phyloP scores from a whole-genome alignment of 2,329 filamentous ascomycete genomes.

The Zymoseptoria tritici region DNA sequence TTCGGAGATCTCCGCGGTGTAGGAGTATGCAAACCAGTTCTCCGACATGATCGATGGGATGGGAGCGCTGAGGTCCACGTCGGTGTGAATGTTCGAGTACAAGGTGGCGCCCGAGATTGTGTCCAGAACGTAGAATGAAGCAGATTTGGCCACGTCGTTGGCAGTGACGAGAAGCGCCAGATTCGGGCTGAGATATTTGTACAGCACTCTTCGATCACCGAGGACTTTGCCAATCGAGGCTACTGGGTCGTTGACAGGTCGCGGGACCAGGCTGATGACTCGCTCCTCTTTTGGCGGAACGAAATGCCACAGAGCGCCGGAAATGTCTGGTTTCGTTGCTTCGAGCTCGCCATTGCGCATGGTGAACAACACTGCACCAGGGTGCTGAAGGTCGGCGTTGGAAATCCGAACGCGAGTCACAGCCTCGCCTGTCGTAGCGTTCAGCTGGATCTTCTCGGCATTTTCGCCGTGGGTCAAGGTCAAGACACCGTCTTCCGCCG shows the following conservation, averaged over 20 bases:
- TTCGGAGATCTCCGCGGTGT: constrained; percentile 49
- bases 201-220: constrained; percentile 83
- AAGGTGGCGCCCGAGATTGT: constrained; percentile 77
- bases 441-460: constrained; percentile 48
- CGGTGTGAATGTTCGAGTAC: constrained; percentile 60
- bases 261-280: constrained; percentile 60
- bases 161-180: constrained; percentile 67
- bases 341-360: constrained; percentile 22
- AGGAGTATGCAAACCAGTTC: constrained; percentile 91
- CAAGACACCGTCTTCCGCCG: constrained; percentile 34
- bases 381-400: neutral
- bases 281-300: constrained; percentile 57
- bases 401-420: constrained; percentile 6
- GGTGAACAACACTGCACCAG: constrained; percentile 19
- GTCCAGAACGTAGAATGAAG: constrained; percentile 75
- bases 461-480: constrained; percentile 8
- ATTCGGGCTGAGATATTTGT: constrained; percentile 95
- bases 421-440: constrained; percentile 26
- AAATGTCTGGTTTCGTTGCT: constrained; percentile 15
- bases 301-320: constrained; percentile 59
- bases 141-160: constrained; percentile 50
- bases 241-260: constrained; percentile 72
- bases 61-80: constrained; percentile 65
- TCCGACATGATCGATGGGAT: constrained; percentile 77
- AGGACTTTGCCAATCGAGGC: constrained; percentile 93